Conservation (phyloP, 768 basidiomycete species). For the Lactarius tabidus region DNA sequence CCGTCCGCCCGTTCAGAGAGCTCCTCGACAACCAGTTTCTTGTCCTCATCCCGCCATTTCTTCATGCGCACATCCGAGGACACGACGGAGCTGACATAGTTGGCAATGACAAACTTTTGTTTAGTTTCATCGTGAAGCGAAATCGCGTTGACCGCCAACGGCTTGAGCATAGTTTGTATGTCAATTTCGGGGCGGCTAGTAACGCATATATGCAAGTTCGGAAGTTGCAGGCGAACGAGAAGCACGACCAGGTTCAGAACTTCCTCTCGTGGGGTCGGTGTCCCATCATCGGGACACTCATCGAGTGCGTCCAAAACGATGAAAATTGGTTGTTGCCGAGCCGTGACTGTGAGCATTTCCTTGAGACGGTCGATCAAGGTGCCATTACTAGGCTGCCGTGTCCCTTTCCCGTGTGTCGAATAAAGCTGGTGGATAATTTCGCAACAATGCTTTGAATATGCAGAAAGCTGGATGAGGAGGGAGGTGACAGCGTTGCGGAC, state of each 20-base stretch:
- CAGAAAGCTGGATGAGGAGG: no score
- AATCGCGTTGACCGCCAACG: no score
- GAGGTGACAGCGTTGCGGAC: no score
- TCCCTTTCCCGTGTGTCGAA: neutral
- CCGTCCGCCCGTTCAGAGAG: no score
- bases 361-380: neutral
- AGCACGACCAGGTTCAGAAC: neutral
- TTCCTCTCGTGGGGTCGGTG: neutral
- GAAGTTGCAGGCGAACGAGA: neutral
- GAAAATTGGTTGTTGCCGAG: neutral
- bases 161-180: neutral
- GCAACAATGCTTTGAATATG: neutral
- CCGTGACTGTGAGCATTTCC: neutral
- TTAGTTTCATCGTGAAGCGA: no score
- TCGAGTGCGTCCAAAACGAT: neutral
- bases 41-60: no score
- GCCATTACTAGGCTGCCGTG: neutral
- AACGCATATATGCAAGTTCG: neutral
- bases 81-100: no score
- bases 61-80: no score
- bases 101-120: no score
- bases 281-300: neutral
- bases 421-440: neutral
- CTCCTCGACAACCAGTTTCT: no score
- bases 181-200: conserved; percentile 5